Conservation (phyloP, 345 rosid species). For the Raphanus sativus region DNA sequence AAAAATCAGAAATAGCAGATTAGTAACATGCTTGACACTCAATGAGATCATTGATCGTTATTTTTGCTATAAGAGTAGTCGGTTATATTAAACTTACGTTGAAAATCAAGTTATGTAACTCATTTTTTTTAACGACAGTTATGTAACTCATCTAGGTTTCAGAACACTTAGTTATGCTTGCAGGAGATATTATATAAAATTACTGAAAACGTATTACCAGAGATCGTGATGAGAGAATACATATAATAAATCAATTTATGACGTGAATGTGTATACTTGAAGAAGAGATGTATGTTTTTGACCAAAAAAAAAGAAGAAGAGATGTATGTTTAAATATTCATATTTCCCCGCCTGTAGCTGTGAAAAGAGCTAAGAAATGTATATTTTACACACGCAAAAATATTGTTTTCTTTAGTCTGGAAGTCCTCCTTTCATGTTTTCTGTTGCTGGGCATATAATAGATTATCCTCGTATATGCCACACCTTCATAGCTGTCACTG, state of each 20-base stretch:
- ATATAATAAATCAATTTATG: background rate
- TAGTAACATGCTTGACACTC: slow-evolving; percentile 27
- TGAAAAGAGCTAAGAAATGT: background rate
- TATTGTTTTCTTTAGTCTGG: slow-evolving; percentile 11
- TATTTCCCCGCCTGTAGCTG: background rate
- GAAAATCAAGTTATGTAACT: slow-evolving; percentile 6
- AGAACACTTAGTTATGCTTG: background rate
- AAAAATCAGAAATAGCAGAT: background rate
- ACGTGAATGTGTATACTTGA: background rate
- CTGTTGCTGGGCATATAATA: slow-evolving; percentile 20
- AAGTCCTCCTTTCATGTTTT: background rate
- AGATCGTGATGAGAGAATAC: background rate
- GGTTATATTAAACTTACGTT: slow-evolving; percentile 22
- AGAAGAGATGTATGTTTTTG: background rate
- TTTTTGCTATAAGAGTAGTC: slow-evolving; percentile 1
- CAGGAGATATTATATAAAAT: background rate
- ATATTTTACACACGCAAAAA: background rate
- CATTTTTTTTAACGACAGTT: background rate
- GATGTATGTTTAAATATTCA: background rate
- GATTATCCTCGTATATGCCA: slow-evolving; percentile 21
- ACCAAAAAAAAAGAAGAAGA: background rate
- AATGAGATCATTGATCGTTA: slow-evolving; percentile 18
- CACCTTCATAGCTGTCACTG: slow-evolving; percentile 15
- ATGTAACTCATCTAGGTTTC: slow-evolving; percentile 25
- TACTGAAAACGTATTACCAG: background rate